Base-by-base conservation (phyloP, 2,329 filamentous ascomycete species). In the Diaporthe humulicola region DNA sequence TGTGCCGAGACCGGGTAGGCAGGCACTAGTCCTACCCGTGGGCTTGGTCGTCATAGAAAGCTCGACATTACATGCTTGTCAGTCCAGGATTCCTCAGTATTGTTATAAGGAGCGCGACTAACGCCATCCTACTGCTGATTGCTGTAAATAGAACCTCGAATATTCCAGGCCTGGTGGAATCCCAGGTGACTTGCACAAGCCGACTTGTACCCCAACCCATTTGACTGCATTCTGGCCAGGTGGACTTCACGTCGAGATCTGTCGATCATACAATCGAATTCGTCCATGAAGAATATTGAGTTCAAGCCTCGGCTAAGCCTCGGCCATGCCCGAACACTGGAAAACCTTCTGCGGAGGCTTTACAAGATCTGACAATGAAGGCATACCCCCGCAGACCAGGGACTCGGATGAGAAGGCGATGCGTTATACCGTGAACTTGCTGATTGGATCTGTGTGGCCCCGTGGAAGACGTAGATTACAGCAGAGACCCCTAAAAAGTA, bases 1-100 rank as follows among this genome's bases (percentile, higher is more conserved):
- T 67, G 33, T 67, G 64, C 64, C 64, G 64, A 67, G 64, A 40
- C 14, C 19, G 45, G 12, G 61, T 25, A 52, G 10, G 45, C 45
- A 25, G 4, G n/a, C 10, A 22, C 19, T 36, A 25, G 28, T 42
- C 58, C 30, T 10, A 22, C 22, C 22, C 22, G 25, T 19, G n/a
- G 38, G 25, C 36, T 30, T 10, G 25, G 28, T 64, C 38, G n/a
- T 45, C 58, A 30, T 64, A 45, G 38, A 64, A 6, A 30, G 19
- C 25, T 28, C 3, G 14, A 22, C 17, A n/a, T 4, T 4, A 12
- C 30, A 6, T 36, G 22, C 12, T 8, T 54, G 15, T 15, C 17
- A 4, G 9, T 7, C 30, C 8, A 6, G 30, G 8, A 60, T 38
- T 25, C 10, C 10, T 40, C 7, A 40, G 30, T 52, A 15, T 4